These are phyloP conservation scores for Pseudocercospora fuligena DNA, from an alignment of 2,329 filamentous ascomycete species.

Conservation along the genomic window DNA sequence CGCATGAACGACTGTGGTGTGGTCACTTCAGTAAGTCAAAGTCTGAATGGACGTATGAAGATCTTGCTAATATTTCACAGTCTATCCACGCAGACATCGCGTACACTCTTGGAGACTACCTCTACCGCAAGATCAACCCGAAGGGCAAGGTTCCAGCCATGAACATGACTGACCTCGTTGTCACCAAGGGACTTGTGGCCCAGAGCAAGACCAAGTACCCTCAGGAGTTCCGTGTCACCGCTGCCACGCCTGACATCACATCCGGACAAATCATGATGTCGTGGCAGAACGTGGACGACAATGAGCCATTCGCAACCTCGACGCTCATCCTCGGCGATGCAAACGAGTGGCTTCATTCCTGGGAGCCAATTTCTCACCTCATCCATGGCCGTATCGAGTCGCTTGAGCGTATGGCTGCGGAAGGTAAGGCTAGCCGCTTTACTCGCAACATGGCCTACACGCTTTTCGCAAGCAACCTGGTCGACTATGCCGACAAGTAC, in stretches of 20 bases:
- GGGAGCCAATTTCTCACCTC: conserved; percentile 36
- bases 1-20: conserved; percentile 42
- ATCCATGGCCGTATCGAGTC: conserved; percentile 36
- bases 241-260: conserved; percentile 7
- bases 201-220: conserved; percentile 8
- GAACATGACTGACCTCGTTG: conserved; percentile 47
- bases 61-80: conserved; percentile 21
- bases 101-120: conserved; percentile 39
- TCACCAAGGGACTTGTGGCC: conserved; percentile 37
- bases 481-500: conserved; percentile 25
- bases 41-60: background rate
- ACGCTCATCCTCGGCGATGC: conserved; percentile 32
- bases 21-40: conserved; percentile 49
- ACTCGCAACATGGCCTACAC: conserved; percentile 41
- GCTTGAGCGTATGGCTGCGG: conserved; percentile 33
- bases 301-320: conserved; percentile 31
- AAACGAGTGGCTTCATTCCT: conserved; percentile 34
- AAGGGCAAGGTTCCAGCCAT: conserved; percentile 30
- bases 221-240: conserved; percentile 15
- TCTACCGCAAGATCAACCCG: conserved; percentile 20
- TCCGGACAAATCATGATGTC: conserved; percentile 9
- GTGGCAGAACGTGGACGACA: conserved; percentile 19
- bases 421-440: conserved; percentile 38
- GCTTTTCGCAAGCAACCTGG: conserved; percentile 23
- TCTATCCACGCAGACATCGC: conserved; percentile 45